Evolutionary conservation across 148 eudicot genomes (phyloP).

Genomic region (Vaccinium myrtillus): DNA sequence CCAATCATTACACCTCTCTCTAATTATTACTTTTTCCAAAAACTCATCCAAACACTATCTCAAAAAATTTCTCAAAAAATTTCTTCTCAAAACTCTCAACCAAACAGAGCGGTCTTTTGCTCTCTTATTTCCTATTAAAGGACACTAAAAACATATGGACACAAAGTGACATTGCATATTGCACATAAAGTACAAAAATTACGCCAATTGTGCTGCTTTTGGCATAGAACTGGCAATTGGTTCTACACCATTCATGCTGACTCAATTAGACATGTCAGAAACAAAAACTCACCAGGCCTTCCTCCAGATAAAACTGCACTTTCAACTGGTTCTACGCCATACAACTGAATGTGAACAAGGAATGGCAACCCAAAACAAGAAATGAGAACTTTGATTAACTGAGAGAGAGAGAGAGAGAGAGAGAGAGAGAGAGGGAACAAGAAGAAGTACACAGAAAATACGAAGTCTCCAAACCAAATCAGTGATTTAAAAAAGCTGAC

Average conservation of each 20-base stretch:
- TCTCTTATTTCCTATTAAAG: not conserved
- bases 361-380: not conserved
- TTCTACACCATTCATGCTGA: not conserved
- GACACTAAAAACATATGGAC: not conserved
- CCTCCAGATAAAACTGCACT: conserved; percentile 87
- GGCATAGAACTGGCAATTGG: not conserved
- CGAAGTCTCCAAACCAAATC: not conserved
- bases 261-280: not conserved
- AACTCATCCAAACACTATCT: too few relatives aligned
- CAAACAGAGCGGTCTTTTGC: too few relatives aligned
- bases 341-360: conserved; percentile 36
- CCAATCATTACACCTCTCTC: too few relatives aligned
- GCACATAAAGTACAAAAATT: not conserved
- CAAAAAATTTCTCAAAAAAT: too few relatives aligned
- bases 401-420: not conserved
- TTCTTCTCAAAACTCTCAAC: too few relatives aligned
- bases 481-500: conserved; percentile 25
- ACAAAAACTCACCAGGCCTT: conserved; percentile 51
- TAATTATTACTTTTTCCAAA: too few relatives aligned
- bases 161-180: not conserved
- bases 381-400: conserved; percentile 1
- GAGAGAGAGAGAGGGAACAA: not conserved
- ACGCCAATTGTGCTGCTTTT: not conserved
- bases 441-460: not conserved
- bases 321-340: conserved; percentile 85